Percentiles rank a stretch among this genome's conserved stretches.
Conservation (phyloP, 23 red algal genomes). For the Gracilaria caudata region DNA sequence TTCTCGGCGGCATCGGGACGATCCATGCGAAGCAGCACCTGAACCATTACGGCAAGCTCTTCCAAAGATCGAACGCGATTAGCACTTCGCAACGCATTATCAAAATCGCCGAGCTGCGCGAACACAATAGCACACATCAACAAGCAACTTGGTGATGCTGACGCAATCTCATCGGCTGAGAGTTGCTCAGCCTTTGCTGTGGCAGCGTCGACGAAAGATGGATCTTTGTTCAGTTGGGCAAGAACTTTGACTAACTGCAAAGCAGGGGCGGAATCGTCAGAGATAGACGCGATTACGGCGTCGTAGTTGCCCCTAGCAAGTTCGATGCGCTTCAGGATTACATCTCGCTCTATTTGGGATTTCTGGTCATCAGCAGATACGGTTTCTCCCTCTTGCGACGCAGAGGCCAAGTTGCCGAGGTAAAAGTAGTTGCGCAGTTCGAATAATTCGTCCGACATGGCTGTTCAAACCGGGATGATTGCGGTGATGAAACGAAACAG, state of each 20-base stretch:
- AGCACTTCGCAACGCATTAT: conserved; percentile 68
- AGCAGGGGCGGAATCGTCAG: conserved; percentile 40
- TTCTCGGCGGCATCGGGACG: conserved; percentile 77
- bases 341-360: conserved; percentile 63
- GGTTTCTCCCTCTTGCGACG: conserved; percentile 69
- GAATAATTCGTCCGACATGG: conserved; percentile 79
- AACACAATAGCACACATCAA: conserved; percentile 73
- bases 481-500: not conserved
- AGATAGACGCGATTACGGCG: conserved; percentile 45
- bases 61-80: conserved; percentile 57
- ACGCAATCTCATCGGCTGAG: conserved; percentile 33
- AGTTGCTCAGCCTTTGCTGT: not conserved
- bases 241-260: conserved; percentile 50
- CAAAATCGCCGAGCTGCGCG: conserved; percentile 61
- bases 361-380: conserved; percentile 49
- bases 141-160: conserved; percentile 47
- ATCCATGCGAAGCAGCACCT: conserved; percentile 81
- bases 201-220: not conserved
- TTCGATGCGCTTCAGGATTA: conserved; percentile 70
- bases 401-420: conserved; percentile 84
- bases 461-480: not conserved
- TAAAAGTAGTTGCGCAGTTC: conserved; percentile 91
- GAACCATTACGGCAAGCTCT: conserved; percentile 71
- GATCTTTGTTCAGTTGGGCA: conserved; percentile 37
- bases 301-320: conserved; percentile 74